phyloP scores from a whole-genome alignment of 1,284 basidiomycete genomes.

The Melampsora larici-populina region DNA sequence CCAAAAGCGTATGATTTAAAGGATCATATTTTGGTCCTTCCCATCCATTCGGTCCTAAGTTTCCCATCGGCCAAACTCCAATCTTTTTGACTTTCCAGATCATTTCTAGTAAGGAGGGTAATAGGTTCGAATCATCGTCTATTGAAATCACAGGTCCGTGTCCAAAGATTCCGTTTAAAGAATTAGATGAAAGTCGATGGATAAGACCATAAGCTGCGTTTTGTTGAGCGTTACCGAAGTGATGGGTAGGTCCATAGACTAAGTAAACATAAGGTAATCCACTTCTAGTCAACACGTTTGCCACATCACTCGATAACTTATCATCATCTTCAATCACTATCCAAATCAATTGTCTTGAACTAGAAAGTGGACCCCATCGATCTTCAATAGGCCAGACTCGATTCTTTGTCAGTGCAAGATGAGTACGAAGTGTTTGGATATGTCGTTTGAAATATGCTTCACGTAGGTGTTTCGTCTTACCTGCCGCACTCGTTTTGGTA shows the following conservation, averaged over 20 bases:
- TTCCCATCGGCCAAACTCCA: conserved; percentile 45
- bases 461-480: conserved; percentile 28
- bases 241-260: conserved; percentile 42
- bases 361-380: neutral
- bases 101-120: conserved; percentile 40
- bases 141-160: conserved; percentile 42
- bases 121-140: conserved; percentile 44
- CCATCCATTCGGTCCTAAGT: conserved; percentile 43
- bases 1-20: conserved; percentile 28
- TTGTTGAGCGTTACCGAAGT: conserved; percentile 44
- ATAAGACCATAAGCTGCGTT: conserved; percentile 44
- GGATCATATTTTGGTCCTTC: conserved; percentile 43
- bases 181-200: conserved; percentile 26
- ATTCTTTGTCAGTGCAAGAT: conserved; percentile 21
- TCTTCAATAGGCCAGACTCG: conserved; percentile 14
- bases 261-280: conserved; percentile 39
- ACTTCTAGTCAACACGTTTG: conserved; percentile 1
- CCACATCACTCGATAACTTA: conserved; percentile 37
- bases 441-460: conserved; percentile 42
- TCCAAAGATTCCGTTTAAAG: conserved; percentile 30
- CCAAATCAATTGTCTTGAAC: conserved; percentile 35
- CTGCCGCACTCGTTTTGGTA: conserved; percentile 40
- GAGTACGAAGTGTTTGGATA: conserved; percentile 36
- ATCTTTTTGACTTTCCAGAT: conserved; percentile 42
- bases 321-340: conserved; percentile 37